Percentiles rank a stretch among this genome's conserved stretches.
phyloP scores from a whole-genome alignment of 371 early-diverging fungal genomes.

The Conidiobolus incongruus region DNA sequence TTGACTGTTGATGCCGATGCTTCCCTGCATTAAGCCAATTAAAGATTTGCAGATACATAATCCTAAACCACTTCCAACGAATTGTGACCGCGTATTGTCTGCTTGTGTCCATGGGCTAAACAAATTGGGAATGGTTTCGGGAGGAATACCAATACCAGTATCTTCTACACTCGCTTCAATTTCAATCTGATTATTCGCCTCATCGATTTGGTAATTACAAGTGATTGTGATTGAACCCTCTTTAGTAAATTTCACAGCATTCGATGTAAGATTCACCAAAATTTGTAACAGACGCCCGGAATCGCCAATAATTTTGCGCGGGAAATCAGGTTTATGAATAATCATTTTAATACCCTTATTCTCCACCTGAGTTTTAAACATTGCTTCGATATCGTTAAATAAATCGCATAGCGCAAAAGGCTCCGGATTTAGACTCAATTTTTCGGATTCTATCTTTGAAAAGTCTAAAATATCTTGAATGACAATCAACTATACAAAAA shows the following conservation, averaged over 20 bases:
- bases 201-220: not conserved
- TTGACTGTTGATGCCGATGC: conserved; percentile 11
- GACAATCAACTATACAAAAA: not conserved
- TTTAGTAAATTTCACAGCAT: conserved; percentile 41
- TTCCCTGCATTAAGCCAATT: conserved; percentile 28
- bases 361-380: not conserved
- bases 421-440: not conserved
- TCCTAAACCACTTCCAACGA: conserved; percentile 25
- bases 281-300: conserved; percentile 21
- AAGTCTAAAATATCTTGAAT: not conserved
- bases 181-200: not conserved
- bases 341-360: not conserved
- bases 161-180: conserved; percentile 14
- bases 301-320: conserved; percentile 15
- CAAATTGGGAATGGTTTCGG: conserved; percentile 19
- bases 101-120: conserved; percentile 37
- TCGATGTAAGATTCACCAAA: conserved; percentile 25
- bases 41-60: conserved; percentile 23
- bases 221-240: conserved; percentile 10
- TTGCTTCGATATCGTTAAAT: not conserved
- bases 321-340: conserved; percentile 1
- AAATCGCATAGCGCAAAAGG: not conserved
- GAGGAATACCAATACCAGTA: conserved; percentile 30
- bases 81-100: conserved; percentile 23
- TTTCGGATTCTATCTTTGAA: not conserved